These are phyloP conservation scores for Albifimbria verrucaria DNA, from an alignment of 2,329 filamentous ascomycete species.

Conservation along the genomic window DNA sequence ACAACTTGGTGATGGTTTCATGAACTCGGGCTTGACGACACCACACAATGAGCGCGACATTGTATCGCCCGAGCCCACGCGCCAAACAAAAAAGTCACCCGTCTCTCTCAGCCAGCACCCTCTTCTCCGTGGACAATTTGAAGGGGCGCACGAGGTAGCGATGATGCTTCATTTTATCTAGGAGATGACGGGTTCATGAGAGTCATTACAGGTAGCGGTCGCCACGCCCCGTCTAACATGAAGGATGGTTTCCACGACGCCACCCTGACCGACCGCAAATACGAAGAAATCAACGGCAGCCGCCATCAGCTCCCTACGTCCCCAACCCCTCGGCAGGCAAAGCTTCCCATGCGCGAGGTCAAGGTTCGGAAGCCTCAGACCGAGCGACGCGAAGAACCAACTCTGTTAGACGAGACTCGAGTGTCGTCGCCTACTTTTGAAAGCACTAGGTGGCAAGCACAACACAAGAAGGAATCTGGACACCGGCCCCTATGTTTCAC, in stretches of 20 bases:
- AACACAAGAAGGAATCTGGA: constrained; percentile 11
- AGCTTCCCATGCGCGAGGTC: constrained; percentile 37
- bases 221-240: constrained; percentile 22
- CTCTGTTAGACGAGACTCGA: constrained; percentile 12
- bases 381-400: constrained; percentile 15
- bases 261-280: constrained; percentile 12
- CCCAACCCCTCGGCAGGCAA: constrained; percentile 23
- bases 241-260: constrained; percentile 30
- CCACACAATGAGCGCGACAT: constrained; percentile 28
- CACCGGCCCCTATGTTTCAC: constrained; percentile 14
- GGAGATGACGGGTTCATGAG: constrained; percentile 35
- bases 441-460: constrained; percentile 15
- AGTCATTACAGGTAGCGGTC: constrained; percentile 23
- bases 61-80: constrained; percentile 6
- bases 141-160: constrained; percentile 7
- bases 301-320: constrained; percentile 17
- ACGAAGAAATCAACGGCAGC: constrained; percentile 12
- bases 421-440: constrained; percentile 22
- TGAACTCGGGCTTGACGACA: constrained; percentile 35
- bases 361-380: constrained; percentile 22
- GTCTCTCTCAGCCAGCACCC: background rate
- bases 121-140: constrained; percentile 2
- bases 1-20: constrained; percentile 35
- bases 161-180: constrained; percentile 25
- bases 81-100: constrained; percentile 2